Evolutionary conservation across 1,139 yeast species (phyloP).

Genomic region (Zhuliangozyma blackwelliae): DNA sequence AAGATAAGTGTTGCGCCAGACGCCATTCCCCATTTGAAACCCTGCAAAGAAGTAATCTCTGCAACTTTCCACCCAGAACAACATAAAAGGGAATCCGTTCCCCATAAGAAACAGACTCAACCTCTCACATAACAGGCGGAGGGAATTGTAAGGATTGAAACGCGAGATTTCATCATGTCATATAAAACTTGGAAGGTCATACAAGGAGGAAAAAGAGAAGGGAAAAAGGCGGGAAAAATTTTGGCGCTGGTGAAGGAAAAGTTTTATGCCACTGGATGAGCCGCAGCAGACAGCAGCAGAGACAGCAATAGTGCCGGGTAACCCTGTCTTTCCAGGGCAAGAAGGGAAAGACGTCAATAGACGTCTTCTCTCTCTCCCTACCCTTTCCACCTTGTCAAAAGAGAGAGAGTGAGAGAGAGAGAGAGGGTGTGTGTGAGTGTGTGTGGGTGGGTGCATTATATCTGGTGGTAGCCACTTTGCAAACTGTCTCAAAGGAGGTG

Average conservation of each 20-base stretch:
- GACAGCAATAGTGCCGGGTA: too few species aligned
- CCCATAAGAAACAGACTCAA: conserved; percentile 33
- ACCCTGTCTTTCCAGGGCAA: too few species aligned
- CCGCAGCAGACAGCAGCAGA: too few species aligned
- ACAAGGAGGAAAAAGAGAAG: conserved; percentile 20
- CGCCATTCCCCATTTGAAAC: conserved; percentile 54
- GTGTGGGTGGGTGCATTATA: too few species aligned
- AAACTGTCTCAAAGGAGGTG: too few species aligned
- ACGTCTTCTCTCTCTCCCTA: too few species aligned
- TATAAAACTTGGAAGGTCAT: conserved; percentile 59
- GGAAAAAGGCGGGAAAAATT: conserved; percentile 3
- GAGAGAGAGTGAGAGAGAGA: too few species aligned
- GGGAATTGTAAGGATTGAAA: conserved; percentile 43
- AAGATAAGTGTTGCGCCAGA: conserved; percentile 57
- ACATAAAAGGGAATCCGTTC: conserved; percentile 37
- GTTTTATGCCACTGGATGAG: not conserved
- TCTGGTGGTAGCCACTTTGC: too few species aligned
- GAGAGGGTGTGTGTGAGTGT: too few species aligned
- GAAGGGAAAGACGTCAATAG: too few species aligned
- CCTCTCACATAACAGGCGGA: conserved; percentile 17
- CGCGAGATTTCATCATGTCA: conserved; percentile 62
- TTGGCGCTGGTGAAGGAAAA: not conserved
- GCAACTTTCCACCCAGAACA: conserved; percentile 36
- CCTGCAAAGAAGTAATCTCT: too few species aligned
- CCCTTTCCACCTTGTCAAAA: too few species aligned